Percentiles rank a stretch among this genome's conserved stretches.
Conservation (phyloP, 306 rosid species). For the Trichosanthes truncata region DNA sequence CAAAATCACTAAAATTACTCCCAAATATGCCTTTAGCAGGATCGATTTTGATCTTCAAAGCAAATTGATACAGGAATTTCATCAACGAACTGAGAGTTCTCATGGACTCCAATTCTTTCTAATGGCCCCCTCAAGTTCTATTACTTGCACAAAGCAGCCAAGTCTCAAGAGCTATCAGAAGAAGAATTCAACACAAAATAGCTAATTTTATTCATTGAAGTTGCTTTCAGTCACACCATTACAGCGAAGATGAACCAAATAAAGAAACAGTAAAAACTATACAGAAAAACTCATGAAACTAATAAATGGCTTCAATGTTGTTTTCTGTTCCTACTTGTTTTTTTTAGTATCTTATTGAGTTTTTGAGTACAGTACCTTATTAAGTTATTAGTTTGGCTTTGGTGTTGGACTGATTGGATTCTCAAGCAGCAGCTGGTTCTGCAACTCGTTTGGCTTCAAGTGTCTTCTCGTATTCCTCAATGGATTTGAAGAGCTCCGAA, state of each 20-base stretch:
- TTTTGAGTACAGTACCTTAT: not conserved
- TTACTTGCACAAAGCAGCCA: not conserved
- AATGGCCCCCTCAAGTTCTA: not conserved
- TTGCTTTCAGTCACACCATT: not conserved
- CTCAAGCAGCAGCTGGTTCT: constrained; percentile 23
- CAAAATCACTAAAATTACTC: too few species aligned
- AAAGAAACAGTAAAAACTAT: not conserved
- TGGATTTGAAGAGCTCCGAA: constrained; percentile 92
- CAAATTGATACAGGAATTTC: too few species aligned
- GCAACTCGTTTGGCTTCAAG: constrained; percentile 40
- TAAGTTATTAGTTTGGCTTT: not conserved
- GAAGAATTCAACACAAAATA: not conserved
- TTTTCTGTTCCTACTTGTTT: not conserved
- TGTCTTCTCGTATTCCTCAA: constrained; percentile 86
- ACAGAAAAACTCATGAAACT: not conserved
- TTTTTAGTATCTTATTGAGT: not conserved
- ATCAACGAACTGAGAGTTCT: not conserved
- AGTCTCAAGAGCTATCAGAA: not conserved
- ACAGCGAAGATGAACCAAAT: not conserved
- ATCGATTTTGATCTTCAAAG: too few species aligned
- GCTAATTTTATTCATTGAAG: not conserved
- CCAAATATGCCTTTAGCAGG: too few species aligned
- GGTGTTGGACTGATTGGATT: not conserved
- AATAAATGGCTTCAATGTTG: not conserved
- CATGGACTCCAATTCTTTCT: not conserved